Evolutionary conservation across 2,329 filamentous ascomycete genomes (phyloP).

Genomic region (Sporothrix protearum): DNA sequence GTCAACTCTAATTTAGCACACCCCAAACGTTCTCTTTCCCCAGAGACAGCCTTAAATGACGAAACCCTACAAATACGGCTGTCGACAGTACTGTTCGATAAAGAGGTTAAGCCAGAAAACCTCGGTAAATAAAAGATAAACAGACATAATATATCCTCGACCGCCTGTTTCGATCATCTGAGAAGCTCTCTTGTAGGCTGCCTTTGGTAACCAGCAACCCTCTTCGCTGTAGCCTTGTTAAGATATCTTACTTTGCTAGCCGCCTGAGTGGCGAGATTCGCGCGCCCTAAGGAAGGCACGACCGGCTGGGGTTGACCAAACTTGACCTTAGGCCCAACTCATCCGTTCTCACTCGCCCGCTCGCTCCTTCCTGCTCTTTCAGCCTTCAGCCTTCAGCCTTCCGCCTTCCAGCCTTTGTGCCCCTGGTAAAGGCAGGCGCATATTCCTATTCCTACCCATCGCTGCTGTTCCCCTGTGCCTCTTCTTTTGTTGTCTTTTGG

Average conservation of each 20-base stretch:
- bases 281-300: not conserved
- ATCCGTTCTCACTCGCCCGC: not conserved
- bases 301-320: not conserved
- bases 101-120: not conserved
- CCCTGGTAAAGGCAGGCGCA: constrained; percentile 12
- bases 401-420: not conserved
- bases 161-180: not conserved
- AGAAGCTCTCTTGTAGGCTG: not conserved
- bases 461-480: not conserved
- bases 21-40: constrained; percentile 1
- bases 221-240: not conserved
- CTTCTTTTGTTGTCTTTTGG: not conserved
- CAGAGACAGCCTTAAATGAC: not conserved
- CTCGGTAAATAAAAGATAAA: not conserved
- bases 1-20: constrained; percentile 9
- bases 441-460: not conserved
- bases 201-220: not conserved
- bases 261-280: constrained; percentile 3
- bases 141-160: not conserved
- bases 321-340: not conserved
- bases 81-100: not conserved
- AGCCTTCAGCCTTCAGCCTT: not conserved
- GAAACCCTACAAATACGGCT: not conserved
- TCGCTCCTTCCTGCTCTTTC: not conserved
- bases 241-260: not conserved